phyloP scores from a whole-genome alignment of 495 filamentous ascomycete species.

The Extremus antarcticus region DNA sequence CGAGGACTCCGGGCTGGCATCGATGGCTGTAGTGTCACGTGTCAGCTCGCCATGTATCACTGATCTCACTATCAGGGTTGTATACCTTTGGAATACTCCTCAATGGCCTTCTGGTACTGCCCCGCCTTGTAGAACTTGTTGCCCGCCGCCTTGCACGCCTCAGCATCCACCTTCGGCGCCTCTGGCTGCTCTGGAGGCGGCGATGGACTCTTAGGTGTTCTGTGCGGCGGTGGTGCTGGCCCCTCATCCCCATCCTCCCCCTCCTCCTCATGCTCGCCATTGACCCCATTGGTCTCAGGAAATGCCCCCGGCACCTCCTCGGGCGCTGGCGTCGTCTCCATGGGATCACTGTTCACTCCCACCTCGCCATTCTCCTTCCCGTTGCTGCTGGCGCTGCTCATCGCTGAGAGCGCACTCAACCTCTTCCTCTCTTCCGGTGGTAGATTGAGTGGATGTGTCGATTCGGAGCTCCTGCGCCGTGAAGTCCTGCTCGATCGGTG shows the following conservation, averaged over 20 bases:
- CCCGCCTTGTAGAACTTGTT: constrained; percentile 94
- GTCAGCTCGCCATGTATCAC: neutral
- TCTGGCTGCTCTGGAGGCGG: constrained; percentile 26
- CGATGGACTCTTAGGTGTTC: constrained; percentile 33
- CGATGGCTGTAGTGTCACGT: constrained; percentile 51
- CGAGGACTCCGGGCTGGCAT: constrained; percentile 62
- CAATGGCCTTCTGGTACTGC: constrained; percentile 73
- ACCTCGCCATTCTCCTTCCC: constrained; percentile 45
- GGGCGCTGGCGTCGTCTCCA: constrained; percentile 19
- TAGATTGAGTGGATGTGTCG: constrained; percentile 70
- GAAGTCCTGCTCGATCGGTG: constrained; percentile 3
- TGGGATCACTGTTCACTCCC: constrained; percentile 33
- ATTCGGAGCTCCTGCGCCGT: constrained; percentile 28
- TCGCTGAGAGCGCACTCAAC: constrained; percentile 49
- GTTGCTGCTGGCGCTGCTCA: constrained; percentile 50
- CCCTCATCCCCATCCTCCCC: constrained; percentile 40
- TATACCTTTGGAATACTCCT: constrained; percentile 88
- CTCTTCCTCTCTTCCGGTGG: constrained; percentile 72
- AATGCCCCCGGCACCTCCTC: constrained; percentile 18
- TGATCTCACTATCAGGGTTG: neutral
- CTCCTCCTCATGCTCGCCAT: constrained; percentile 39
- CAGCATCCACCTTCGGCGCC: constrained; percentile 55
- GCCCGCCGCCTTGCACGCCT: constrained; percentile 79
- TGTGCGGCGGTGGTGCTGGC: constrained; percentile 74
- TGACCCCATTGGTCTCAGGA: constrained; percentile 36